Evolutionary conservation across 352 stramenopile species (phyloP).

Genomic region (Pythium chondricola): DNA sequence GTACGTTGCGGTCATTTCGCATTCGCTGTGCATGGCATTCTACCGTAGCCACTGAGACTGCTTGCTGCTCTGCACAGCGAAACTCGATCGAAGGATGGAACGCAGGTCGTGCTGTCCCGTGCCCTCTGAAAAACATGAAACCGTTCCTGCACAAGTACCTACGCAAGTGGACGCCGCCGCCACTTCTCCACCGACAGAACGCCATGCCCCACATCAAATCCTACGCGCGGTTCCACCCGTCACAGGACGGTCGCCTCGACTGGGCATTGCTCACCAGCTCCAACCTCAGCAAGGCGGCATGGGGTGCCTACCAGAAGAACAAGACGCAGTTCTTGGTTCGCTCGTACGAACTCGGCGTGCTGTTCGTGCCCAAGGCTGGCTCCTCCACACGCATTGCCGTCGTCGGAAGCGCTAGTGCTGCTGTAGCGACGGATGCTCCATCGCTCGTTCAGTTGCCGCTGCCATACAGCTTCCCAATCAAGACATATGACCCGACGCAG

Average conservation of each 20-base stretch:
- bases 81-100: conserved; percentile 82
- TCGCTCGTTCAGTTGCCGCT: conserved; percentile 26
- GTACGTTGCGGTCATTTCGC: conserved; percentile 33
- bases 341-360: conserved; percentile 75
- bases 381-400: conserved; percentile 25
- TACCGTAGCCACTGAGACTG: not conserved
- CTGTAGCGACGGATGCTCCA: not conserved
- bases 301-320: conserved; percentile 69
- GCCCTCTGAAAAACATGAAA: conserved; percentile 83
- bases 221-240: conserved; percentile 52
- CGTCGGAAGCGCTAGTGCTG: conserved; percentile 30
- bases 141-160: conserved; percentile 82
- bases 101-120: conserved; percentile 60
- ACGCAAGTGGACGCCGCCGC: conserved; percentile 62
- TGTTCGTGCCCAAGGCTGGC: conserved; percentile 43
- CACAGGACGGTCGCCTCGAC: conserved; percentile 31
- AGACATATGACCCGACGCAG: conserved; percentile 54
- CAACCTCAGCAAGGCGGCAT: conserved; percentile 81
- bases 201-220: conserved; percentile 85
- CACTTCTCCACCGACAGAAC: conserved; percentile 50
- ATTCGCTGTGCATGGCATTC: no score
- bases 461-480: conserved; percentile 62
- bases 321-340: conserved; percentile 75
- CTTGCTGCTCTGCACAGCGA: conserved; percentile 22
- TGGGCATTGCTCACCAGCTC: conserved; percentile 77